Percentiles rank a stretch among this genome's conserved stretches.
Evolutionary conservation across 352 stramenopile genomes (phyloP).

Genomic region (Globisporangium yorkense): DNA sequence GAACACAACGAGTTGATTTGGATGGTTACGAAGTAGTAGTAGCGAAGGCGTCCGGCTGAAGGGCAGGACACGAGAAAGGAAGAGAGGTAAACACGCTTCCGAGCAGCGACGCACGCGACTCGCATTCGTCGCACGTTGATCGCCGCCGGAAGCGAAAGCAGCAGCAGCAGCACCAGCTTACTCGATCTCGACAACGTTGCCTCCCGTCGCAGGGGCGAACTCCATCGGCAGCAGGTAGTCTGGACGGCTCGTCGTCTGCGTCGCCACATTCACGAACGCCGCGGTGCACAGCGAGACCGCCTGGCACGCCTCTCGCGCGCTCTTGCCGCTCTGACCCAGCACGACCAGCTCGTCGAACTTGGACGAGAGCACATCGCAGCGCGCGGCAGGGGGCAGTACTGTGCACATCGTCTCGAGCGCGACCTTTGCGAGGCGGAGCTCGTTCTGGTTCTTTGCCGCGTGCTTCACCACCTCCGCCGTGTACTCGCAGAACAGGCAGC

Average conservation of each 20-base stretch:
- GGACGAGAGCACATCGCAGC: constrained; percentile 58
- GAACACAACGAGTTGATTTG: background rate
- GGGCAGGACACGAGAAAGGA: background rate
- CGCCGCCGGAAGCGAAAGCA: background rate
- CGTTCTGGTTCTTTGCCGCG: constrained; percentile 38
- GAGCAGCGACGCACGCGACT: background rate
- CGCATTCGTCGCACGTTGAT: background rate
- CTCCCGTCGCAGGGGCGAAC: constrained; percentile 22
- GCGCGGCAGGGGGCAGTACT: constrained; percentile 49
- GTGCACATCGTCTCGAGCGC: constrained; percentile 75
- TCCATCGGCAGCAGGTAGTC: constrained; percentile 12
- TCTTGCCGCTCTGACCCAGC: constrained; percentile 54
- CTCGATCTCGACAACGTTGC: constrained; percentile 41
- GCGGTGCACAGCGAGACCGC: constrained; percentile 48
- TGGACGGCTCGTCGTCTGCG: constrained; percentile 15
- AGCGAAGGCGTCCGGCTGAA: background rate
- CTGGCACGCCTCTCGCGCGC: constrained; percentile 51
- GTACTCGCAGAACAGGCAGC: constrained; percentile 79
- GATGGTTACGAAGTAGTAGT: background rate
- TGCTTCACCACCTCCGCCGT: constrained; percentile 52
- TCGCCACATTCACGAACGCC: constrained; percentile 25
- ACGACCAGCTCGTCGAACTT: constrained; percentile 74
- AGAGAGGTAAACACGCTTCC: background rate
- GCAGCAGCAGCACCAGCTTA: constrained; percentile 11
- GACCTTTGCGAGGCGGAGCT: constrained; percentile 54